Conservation (phyloP, 768 basidiomycete genomes). For the Lyophyllum decastes region DNA sequence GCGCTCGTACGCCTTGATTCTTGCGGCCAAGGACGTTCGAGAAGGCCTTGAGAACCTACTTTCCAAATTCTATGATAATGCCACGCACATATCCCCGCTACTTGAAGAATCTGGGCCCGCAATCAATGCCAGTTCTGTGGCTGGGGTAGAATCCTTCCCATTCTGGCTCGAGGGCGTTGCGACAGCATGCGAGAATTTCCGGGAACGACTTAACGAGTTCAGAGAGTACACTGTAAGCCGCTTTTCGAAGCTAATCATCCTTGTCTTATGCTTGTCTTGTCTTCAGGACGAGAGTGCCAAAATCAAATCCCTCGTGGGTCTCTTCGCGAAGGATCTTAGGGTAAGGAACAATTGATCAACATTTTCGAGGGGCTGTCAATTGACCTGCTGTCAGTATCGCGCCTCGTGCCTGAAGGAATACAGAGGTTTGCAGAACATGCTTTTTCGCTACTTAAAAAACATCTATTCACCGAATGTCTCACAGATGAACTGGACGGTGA, state of each 20-base stretch:
- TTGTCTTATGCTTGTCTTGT: not conserved
- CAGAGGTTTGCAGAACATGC: not conserved
- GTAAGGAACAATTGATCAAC: not conserved
- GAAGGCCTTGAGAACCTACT: constrained; percentile 13
- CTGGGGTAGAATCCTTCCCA: not conserved
- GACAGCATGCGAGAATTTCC: constrained; percentile 9
- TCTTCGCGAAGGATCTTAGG: constrained; percentile 11
- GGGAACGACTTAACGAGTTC: constrained; percentile 18
- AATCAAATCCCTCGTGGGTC: constrained; percentile 13
- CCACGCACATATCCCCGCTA: not conserved
- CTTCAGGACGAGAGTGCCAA: constrained; percentile 14
- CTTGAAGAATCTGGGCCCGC: not conserved
- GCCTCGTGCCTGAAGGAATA: constrained; percentile 11
- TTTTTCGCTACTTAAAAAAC: too few species aligned
- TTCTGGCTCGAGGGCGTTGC: constrained; percentile 11
- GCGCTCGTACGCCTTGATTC: constrained; percentile 19
- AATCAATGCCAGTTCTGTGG: not conserved
- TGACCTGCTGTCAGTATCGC: constrained; percentile 10
- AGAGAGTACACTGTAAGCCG: constrained; percentile 20
- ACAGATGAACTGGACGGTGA: constrained; percentile 2
- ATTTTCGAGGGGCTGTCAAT: not conserved
- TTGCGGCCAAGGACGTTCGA: constrained; percentile 14
- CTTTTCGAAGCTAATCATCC: not conserved
- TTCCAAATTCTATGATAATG: constrained; percentile 14
- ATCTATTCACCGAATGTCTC: too few species aligned